Evolutionary conservation across 495 filamentous ascomycete genomes (phyloP), one percentile per base, ranked within the genome.

Genomic region (Neurospora tetrasperma): DNA sequence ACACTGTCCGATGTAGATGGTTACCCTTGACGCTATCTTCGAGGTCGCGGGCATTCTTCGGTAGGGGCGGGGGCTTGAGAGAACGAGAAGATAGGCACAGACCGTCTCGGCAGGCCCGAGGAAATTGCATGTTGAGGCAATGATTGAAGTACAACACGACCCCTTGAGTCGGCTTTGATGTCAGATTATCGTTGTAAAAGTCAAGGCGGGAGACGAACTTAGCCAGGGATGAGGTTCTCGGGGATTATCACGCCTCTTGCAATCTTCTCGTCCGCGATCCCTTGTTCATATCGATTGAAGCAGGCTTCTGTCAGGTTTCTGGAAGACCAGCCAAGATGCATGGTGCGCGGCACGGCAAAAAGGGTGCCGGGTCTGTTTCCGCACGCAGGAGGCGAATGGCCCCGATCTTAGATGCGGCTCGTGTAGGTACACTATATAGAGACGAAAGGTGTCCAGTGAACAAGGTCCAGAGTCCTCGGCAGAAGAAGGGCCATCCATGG

Each of bases 261-360:
- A 66, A 31, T 35, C 35, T 35, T 14, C 54, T 66, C 54, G 54
- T 66, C 54, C 54, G 14, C 54, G 54, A 66, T 66, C 27, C 54
- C 54, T 66, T 66, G 54, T 66, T 66, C 27, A 66, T 66, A 35
- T 35, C 31, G 27, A 66, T 66, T 7, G 3, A 66, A 66, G 27
- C 54, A 66, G 23, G 54, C 39, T 76, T 76, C 74, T 74, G 42
- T 71, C 44, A 41, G 46, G 27, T 46, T 77, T 76, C 76, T 75
- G 74, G 74, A 76, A 77, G 74, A 23, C 68, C 71, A 38, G 68
- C 27, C 41, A 54, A 69, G 59, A 68, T 70, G 71, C 41, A 31
- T 68, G 41, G 69, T 41, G 71, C 66, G 71, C 54, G 68, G 66
- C 59, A 39, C 71, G 71, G 54, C 14, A 35, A 66, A 59, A 62